Evolutionary conservation across 306 rosid genomes (phyloP).

Genomic region (Rubus parviflorus): DNA sequence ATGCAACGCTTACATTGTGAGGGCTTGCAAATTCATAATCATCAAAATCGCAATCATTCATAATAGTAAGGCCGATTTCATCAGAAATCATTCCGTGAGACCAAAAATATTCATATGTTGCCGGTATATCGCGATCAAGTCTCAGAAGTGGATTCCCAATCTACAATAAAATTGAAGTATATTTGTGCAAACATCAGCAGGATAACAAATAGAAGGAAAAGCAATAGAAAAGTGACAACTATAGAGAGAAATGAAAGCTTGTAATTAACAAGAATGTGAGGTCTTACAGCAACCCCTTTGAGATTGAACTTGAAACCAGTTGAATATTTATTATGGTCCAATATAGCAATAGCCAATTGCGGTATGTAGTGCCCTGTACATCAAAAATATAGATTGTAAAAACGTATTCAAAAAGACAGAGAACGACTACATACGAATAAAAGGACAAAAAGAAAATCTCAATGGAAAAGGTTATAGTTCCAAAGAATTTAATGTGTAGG

Average conservation of each 20-base stretch:
- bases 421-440: background rate
- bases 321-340: conserved; percentile 71
- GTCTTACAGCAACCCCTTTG: conserved; percentile 79
- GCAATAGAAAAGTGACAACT: background rate
- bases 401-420: background rate
- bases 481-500: background rate
- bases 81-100: conserved; percentile 96
- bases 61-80: conserved; percentile 66
- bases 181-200: conserved; percentile 9
- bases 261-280: conserved; percentile 1
- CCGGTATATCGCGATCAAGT: conserved; percentile 63
- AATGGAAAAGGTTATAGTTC: background rate
- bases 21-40: conserved; percentile 44
- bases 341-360: conserved; percentile 60
- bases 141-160: conserved; percentile 88
- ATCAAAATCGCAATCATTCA: conserved; percentile 67
- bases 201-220: background rate
- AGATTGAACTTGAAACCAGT: conserved; percentile 77
- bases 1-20: conserved; percentile 55
- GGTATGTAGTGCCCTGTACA: conserved; percentile 85
- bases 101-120: conserved; percentile 83
- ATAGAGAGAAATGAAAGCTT: background rate
- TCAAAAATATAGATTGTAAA: background rate
- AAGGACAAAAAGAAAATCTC: background rate
- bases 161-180: conserved; percentile 36